phyloP scores from a whole-genome alignment of 2,329 filamentous ascomycete species.

The Trichoderma sp. region DNA sequence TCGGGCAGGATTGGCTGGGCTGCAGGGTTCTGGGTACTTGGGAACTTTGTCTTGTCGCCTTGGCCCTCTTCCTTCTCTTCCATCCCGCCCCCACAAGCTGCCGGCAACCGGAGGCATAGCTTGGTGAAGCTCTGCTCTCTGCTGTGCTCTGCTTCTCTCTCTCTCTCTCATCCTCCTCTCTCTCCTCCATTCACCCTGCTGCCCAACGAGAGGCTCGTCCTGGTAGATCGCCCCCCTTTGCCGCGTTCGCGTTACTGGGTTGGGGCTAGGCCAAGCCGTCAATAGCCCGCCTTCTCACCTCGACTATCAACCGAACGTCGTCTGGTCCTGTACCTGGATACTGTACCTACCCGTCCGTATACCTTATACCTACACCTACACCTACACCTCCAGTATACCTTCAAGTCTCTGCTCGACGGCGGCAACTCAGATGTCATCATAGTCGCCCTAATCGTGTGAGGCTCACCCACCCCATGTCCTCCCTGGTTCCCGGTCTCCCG shows the following conservation, averaged over 20 bases:
- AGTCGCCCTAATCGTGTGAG: constrained; percentile 22
- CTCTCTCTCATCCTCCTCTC: background rate
- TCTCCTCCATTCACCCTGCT: constrained; percentile 17
- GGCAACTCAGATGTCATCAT: constrained; percentile 23
- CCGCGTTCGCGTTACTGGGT: constrained; percentile 20
- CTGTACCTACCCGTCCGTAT: background rate
- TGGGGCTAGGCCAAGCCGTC: constrained; percentile 17
- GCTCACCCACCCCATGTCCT: constrained; percentile 24
- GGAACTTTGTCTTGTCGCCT: constrained; percentile 10
- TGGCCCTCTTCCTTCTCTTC: constrained; percentile 16
- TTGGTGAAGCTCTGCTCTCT: constrained; percentile 8
- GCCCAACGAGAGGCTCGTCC: constrained; percentile 25
- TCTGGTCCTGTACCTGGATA: background rate
- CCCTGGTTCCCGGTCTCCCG: constrained; percentile 20
- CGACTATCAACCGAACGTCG: constrained; percentile 11
- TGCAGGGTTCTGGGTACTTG: constrained; percentile 19
- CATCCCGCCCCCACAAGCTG: constrained; percentile 20
- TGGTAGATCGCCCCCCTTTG: constrained; percentile 20
- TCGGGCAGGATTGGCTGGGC: constrained; percentile 18
- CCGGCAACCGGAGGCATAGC: constrained; percentile 19
- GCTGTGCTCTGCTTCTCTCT: background rate
- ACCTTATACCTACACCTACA: background rate
- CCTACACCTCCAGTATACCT: background rate
- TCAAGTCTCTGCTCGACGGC: constrained; percentile 9
- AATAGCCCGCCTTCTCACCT: constrained; percentile 9